phyloP scores from a whole-genome alignment of 192 early-diverging fungal species.

The Podila clonocystis region DNA sequence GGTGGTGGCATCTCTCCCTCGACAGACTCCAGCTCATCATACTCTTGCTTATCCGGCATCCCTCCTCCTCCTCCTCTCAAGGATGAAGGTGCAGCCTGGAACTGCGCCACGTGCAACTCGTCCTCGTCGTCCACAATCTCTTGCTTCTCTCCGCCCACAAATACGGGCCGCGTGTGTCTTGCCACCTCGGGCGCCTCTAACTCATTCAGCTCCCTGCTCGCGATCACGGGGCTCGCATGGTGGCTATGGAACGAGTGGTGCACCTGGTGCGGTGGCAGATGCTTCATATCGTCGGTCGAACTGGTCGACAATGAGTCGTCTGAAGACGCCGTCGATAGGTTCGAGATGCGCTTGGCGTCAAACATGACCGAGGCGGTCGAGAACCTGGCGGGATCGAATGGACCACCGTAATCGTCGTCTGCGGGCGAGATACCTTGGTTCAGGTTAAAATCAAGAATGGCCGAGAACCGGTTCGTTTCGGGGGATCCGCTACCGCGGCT shows the following conservation, averaged over 20 bases:
- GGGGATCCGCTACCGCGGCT: not conserved
- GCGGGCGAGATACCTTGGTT: constrained; percentile 21
- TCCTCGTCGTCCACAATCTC: constrained; percentile 39
- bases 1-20: not conserved
- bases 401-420: constrained; percentile 13
- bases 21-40: not conserved
- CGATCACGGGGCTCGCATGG: not conserved
- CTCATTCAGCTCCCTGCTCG: constrained; percentile 6
- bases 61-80: not conserved
- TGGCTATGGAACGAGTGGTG: constrained; percentile 48
- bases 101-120: not conserved
- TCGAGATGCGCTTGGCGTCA: constrained; percentile 42
- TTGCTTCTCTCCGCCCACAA: constrained; percentile 32
- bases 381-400: constrained; percentile 26
- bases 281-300: constrained; percentile 34
- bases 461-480: constrained; percentile 31
- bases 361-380: constrained; percentile 38
- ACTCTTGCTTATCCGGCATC: not conserved
- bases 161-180: not conserved
- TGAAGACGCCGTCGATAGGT: constrained; percentile 14
- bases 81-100: not conserved
- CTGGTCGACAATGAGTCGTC: constrained; percentile 24
- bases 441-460: constrained; percentile 25
- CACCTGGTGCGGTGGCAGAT: constrained; percentile 32
- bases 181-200: not conserved